Conservation (phyloP, 371 early-diverging fungal species). For the Rhizopus sp. region DNA sequence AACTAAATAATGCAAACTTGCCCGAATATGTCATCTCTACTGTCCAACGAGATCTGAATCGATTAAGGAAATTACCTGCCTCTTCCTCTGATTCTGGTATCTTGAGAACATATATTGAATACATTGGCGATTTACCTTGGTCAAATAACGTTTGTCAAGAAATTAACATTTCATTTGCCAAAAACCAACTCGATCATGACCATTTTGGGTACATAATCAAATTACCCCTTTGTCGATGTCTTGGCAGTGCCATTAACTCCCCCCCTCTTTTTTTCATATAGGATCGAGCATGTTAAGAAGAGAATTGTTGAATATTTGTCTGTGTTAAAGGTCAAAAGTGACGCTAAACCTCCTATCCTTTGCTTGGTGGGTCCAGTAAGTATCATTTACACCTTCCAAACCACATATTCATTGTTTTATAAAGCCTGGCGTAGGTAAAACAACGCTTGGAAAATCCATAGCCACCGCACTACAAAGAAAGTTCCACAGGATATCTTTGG, state of each 20-base stretch:
- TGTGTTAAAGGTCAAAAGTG: conserved; percentile 73
- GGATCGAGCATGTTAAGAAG: conserved; percentile 77
- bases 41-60: conserved; percentile 69
- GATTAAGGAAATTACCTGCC: conserved; percentile 72
- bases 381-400: neutral
- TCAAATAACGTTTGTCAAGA: conserved; percentile 26
- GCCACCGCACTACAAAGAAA: conserved; percentile 77
- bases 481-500: conserved; percentile 83
- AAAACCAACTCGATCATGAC: conserved; percentile 70
- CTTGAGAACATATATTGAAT: conserved; percentile 77
- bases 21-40: conserved; percentile 65
- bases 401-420: neutral
- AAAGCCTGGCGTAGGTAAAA: conserved; percentile 83
- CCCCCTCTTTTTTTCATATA: conserved; percentile 8
- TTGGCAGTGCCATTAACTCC: neutral
- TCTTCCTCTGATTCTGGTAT: conserved; percentile 80
- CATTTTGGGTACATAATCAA: conserved; percentile 65
- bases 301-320: conserved; percentile 84
- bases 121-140: conserved; percentile 83
- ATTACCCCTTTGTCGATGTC: too few relatives aligned
- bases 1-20: conserved; percentile 58
- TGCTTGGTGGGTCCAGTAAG: conserved; percentile 73
- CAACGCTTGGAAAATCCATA: conserved; percentile 76
- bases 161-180: conserved; percentile 66
- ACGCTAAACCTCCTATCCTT: conserved; percentile 77